Evolutionary conservation across 257 asterid genomes (phyloP), one percentile per base, ranked within the genome.

Genomic region (Agastache rugosa): DNA sequence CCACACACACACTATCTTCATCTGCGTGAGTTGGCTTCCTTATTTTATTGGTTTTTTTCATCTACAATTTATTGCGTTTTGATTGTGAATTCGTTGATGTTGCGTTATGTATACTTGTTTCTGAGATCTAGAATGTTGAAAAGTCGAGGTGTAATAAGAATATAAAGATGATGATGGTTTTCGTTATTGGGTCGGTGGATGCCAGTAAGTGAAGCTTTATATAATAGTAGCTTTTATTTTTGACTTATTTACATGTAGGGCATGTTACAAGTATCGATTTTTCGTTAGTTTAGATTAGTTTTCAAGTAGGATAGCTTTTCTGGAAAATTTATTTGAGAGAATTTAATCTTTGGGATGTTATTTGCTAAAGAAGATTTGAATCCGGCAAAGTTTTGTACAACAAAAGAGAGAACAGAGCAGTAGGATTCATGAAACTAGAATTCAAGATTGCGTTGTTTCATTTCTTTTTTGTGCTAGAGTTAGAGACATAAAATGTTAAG

Each of bases 231-330:
- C 44, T 39, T 39, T 9, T 39, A 2, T 37, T 69, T 31, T 22
- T 77, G 23, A 25, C 34, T 44, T 55, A 4, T 55, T 16, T 6
- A 56, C 35, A 31, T 73, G 35, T 17, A 14, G 44, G n/a, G 70
- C 25, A 31, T 77, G 55, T 42, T 64, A 14, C 55, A 67, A 73
- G 53, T 60, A 19, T 42, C 37, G 53, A 67, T 48, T 25, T 69
- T 69, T 63, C 19, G 44, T 42, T 0, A 23, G 4, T 23, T 48
- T 59, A 12, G 69, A 53, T 44, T 15, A 47, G 7, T 19, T 20
- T 69, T 8, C 23, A 37, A 60, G 63, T 56, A 14, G 14, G 73
- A 50, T 9, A 16, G 2, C 27, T 3, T 3, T 44, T 37, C 25
- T 66, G n/a, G 60, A 53, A 15, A 8, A 53, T 54, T 12, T 27